Evolutionary conservation across 2,329 filamentous ascomycete species (phyloP), one percentile per base, ranked within the genome.

Genomic region (Endocalyx cinctus): DNA sequence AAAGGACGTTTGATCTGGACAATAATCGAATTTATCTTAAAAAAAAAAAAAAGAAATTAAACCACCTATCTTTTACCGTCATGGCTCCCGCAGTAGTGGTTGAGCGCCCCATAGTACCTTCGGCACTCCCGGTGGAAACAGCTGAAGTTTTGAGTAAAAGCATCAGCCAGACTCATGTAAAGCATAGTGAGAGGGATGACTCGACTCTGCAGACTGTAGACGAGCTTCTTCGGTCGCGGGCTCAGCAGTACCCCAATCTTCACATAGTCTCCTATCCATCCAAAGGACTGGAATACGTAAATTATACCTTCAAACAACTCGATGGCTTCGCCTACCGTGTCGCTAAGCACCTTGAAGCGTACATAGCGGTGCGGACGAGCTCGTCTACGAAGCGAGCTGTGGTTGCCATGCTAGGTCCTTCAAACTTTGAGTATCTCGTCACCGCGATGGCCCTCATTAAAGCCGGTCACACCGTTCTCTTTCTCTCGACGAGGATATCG

Each of bases 391-490:
- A 50, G 12, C 48, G 47, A 5, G 41, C 39, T 4, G 64, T 69
- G 1, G 60, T 77, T 16, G 70, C 65, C 1, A 47, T 79, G 10
- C 54, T 79, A 3, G 72, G 69, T 1, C 60, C 64, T 1, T 76
- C 73, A 1, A 69, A 70, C 40, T 57, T 79, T 8, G 69, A 74
- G 34, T 74, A 74, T 38, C 60, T 77, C 23, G 57, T 77, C 22
- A 69, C 71, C 4, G 57, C 72, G 26, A 61, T 78, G 27, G 74
- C 71, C 0, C 46, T 80, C 29, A 67, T 64, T 17, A 67, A 72
- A 39, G 55, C 79, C 10, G 75, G 76, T 7, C 72, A 74, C 54
- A 67, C 72, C 0, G 62, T 50, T 2, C 39, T 63, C 8, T 54
- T 61, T 27, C 38, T 63, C 12, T 63, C 59, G 3, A 60, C 57